phyloP scores from a whole-genome alignment of 495 filamentous ascomycete species.

The Penicillium taxi region DNA sequence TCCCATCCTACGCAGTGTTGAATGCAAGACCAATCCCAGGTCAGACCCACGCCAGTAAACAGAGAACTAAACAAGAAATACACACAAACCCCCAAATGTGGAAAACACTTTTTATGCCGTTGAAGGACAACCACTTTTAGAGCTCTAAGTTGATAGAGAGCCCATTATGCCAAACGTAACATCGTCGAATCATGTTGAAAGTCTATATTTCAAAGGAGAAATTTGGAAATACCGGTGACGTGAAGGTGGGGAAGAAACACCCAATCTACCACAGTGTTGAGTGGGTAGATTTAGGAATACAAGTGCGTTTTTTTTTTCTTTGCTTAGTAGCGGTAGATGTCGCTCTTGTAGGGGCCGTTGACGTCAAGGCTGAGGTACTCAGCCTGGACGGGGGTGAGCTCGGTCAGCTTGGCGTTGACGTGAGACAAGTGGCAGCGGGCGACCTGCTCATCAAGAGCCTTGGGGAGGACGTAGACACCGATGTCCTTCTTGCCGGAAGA shows the following conservation, averaged over 20 bases:
- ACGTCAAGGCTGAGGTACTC: slow-evolving; percentile 83
- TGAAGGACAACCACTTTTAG: slow-evolving; percentile 57
- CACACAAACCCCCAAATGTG: slow-evolving; percentile 29
- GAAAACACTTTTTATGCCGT: slow-evolving; percentile 51
- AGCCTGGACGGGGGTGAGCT: slow-evolving; percentile 74
- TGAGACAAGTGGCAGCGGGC: slow-evolving; percentile 86
- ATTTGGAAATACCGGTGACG: slow-evolving; percentile 29
- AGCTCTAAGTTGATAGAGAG: slow-evolving; percentile 42
- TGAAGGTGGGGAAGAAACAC: neutral
- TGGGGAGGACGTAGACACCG: slow-evolving; percentile 94
- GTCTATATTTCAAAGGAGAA: slow-evolving; percentile 31
- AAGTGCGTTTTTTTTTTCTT: slow-evolving; percentile 1
- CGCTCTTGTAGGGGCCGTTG: slow-evolving; percentile 91
- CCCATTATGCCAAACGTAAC: slow-evolving; percentile 47
- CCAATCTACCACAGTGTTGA: neutral
- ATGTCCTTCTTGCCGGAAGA: slow-evolving; percentile 81
- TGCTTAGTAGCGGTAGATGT: slow-evolving; percentile 54
- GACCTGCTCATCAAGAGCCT: slow-evolving; percentile 98
- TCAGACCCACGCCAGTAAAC: slow-evolving; percentile 28
- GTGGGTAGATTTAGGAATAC: neutral
- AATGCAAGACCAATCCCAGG: slow-evolving; percentile 43
- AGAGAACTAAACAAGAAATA: slow-evolving; percentile 25
- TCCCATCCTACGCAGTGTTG: slow-evolving; percentile 38
- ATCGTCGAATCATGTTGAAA: slow-evolving; percentile 61
- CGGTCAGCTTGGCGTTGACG: slow-evolving; percentile 89